A percentile compares a stretch with the other conserved stretches of the same genome.
Evolutionary conservation across 1,284 basidiomycete species (phyloP).

Genomic region (Pseudozyma tsukubaensis): DNA sequence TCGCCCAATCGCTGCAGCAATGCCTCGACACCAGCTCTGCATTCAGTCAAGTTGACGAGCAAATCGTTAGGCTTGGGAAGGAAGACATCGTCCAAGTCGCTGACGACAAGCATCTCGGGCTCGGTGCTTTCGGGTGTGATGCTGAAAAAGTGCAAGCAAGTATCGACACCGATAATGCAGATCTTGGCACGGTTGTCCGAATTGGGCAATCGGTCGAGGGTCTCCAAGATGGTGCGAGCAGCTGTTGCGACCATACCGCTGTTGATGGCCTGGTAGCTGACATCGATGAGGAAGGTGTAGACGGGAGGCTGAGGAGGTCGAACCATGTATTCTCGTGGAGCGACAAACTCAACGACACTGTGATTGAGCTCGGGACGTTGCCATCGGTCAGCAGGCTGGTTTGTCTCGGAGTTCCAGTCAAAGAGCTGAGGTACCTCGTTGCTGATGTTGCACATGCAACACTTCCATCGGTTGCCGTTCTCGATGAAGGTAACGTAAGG

Average conservation of each 20-base stretch:
- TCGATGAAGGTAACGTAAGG: slow-evolving; percentile 99
- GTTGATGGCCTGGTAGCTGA: slow-evolving; percentile 84
- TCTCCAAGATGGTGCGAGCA: slow-evolving; percentile 93
- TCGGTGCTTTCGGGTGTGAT: slow-evolving; percentile 82
- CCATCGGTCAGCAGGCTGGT: slow-evolving; percentile 96
- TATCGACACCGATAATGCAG: slow-evolving; percentile 91
- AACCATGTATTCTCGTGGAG: slow-evolving; percentile 98
- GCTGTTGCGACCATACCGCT: slow-evolving; percentile 95
- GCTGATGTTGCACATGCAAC: slow-evolving; percentile 97
- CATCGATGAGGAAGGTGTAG: slow-evolving; percentile 97
- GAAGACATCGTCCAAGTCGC: slow-evolving; percentile 96
- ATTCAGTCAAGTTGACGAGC: slow-evolving; percentile 90
- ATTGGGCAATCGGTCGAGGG: slow-evolving; percentile 93
- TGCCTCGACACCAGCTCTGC: slow-evolving; percentile 82
- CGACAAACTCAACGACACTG: slow-evolving; percentile 93
- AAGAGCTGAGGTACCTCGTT: slow-evolving; percentile 99
- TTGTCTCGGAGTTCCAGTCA: slow-evolving; percentile 95
- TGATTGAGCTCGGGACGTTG: slow-evolving; percentile 91
- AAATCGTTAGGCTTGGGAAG: slow-evolving; percentile 95
- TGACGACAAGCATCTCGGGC: slow-evolving; percentile 94
- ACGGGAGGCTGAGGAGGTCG: slow-evolving; percentile 96
- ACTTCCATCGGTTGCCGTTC: slow-evolving; percentile 98
- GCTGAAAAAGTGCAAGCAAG: slow-evolving; percentile 95
- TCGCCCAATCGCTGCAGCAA: slow-evolving; percentile 86
- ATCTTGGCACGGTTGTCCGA: slow-evolving; percentile 92